Percentiles rank a stretch among this genome's conserved stretches.
Conservation (phyloP, 108 stramenopile species). For the Fragilariopsis cylindrus region DNA sequence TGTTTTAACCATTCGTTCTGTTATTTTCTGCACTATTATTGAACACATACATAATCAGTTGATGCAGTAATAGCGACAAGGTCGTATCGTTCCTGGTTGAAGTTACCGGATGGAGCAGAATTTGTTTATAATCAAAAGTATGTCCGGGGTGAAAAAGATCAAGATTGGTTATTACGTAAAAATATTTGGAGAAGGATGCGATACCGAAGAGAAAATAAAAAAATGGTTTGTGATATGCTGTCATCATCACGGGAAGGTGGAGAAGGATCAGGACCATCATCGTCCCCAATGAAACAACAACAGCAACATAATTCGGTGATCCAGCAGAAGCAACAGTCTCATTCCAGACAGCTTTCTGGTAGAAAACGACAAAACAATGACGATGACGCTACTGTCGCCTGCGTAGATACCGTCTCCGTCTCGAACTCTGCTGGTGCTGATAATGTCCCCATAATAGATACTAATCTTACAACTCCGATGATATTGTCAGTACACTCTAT, state of each 20-base stretch:
- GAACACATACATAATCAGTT: slow-evolving; percentile 31
- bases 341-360: not conserved
- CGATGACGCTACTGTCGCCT: not conserved
- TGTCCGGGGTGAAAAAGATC: slow-evolving; percentile 69
- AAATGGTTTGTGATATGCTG: slow-evolving; percentile 53
- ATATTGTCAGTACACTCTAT: not conserved
- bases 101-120: slow-evolving; percentile 52
- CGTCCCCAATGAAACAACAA: slow-evolving; percentile 1
- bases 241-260: slow-evolving; percentile 9
- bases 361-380: not conserved
- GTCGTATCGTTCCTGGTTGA: slow-evolving; percentile 71
- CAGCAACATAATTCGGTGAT: not conserved
- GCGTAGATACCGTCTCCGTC: not conserved
- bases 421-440: not conserved
- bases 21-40: too few relatives aligned
- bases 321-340: not conserved
- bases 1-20: too few relatives aligned
- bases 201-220: slow-evolving; percentile 83
- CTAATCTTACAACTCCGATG: not conserved
- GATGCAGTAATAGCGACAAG: slow-evolving; percentile 81
- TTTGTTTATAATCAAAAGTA: slow-evolving; percentile 90
- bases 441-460: too few relatives aligned
- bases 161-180: slow-evolving; percentile 85
- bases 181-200: slow-evolving; percentile 92
- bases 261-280: not conserved